phyloP scores from a whole-genome alignment of 805 yeast genomes.

The Teunomyces aglyptinius region DNA sequence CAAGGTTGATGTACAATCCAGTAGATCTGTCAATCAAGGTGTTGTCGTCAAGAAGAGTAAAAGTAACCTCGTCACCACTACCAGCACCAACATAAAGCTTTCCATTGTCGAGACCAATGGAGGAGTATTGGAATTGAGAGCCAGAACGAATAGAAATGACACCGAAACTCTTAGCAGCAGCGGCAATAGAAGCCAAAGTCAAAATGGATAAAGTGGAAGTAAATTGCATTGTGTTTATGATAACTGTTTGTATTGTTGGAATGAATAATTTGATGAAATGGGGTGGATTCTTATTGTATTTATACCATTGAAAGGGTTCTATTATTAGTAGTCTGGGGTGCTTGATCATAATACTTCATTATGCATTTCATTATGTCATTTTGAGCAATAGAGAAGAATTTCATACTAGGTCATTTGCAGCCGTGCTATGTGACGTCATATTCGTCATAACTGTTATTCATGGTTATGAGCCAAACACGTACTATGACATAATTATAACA shows the following conservation, averaged over 20 bases:
- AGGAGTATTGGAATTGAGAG: conserved; percentile 21
- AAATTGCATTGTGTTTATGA: conserved; percentile 11
- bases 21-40: conserved; percentile 18
- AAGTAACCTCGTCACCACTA: conserved; percentile 10
- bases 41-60: conserved; percentile 22
- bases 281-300: neutral
- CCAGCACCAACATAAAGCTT: conserved; percentile 10
- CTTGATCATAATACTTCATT: neutral
- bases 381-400: neutral
- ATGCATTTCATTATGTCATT: neutral
- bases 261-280: neutral
- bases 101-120: conserved; percentile 8
- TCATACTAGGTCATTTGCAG: neutral
- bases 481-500: too few species aligned
- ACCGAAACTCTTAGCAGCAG: conserved; percentile 20
- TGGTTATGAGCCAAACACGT: neutral
- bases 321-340: conserved; percentile 3
- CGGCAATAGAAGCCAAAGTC: conserved; percentile 19
- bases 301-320: neutral
- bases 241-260: neutral
- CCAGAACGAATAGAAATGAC: conserved; percentile 25
- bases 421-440: neutral
- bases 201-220: conserved; percentile 17
- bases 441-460: neutral
- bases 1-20: conserved; percentile 15